phyloP scores from a whole-genome alignment of 2,329 filamentous ascomycete species.

The Neonectria magnoliae region DNA sequence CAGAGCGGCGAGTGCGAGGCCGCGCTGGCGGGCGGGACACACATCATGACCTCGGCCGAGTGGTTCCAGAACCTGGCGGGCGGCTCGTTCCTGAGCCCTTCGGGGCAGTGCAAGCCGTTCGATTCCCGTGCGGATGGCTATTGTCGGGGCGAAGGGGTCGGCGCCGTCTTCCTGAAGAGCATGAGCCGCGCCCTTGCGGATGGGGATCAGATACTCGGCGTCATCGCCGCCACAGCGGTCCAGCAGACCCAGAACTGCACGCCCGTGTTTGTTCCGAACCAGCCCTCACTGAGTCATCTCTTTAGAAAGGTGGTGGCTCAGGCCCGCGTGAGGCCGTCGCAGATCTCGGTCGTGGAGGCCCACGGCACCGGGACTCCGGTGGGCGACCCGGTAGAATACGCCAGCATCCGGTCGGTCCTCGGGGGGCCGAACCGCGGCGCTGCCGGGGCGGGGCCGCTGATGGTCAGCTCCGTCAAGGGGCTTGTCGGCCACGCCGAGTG shows the following conservation, averaged over 20 bases:
- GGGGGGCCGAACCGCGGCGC: conserved; percentile 24
- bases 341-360: conserved; percentile 51
- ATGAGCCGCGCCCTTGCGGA: conserved; percentile 58
- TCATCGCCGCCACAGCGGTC: conserved; percentile 51
- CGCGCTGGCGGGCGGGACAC: conserved; percentile 52
- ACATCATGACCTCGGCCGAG: conserved; percentile 46
- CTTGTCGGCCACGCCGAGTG: background rate
- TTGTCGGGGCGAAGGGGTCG: conserved; percentile 60
- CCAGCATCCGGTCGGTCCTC: conserved; percentile 25
- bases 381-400: conserved; percentile 60
- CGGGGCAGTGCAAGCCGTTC: conserved; percentile 47
- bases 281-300: background rate
- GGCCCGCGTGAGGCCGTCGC: conserved; percentile 42
- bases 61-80: conserved; percentile 31
- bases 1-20: conserved; percentile 43
- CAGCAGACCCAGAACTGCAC: conserved; percentile 55
- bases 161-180: conserved; percentile 57
- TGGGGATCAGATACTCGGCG: conserved; percentile 55
- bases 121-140: conserved; percentile 59
- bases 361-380: conserved; percentile 64
- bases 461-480: background rate
- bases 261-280: conserved; percentile 44
- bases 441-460: background rate
- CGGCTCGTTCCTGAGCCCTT: conserved; percentile 34
- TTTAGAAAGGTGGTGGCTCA: conserved; percentile 31